Conservation (phyloP, 306 rosid genomes). For the Arachis hypogaea region DNA sequence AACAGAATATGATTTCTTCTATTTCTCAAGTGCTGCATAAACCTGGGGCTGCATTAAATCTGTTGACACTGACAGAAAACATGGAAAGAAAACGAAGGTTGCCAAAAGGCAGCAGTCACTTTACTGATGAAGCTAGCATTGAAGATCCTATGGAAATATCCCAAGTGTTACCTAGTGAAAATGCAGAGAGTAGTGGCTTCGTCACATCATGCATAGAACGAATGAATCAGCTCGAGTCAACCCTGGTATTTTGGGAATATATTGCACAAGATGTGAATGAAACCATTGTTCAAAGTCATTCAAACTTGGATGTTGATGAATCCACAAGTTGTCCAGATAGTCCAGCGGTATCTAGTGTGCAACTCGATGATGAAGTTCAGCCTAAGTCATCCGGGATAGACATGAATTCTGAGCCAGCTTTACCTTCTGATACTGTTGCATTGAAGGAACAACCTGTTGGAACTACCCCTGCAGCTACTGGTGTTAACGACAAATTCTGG, state of each 20-base stretch:
- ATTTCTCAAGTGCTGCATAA: conserved; percentile 58
- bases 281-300: conserved; percentile 33
- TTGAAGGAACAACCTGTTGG: conserved; percentile 45
- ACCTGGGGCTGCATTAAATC: conserved; percentile 51
- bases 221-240: conserved; percentile 62
- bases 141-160: conserved; percentile 55
- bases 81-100: conserved; percentile 64
- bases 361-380: conserved; percentile 48
- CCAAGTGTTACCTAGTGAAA: conserved; percentile 39
- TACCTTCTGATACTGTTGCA: conserved; percentile 43
- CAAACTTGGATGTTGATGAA: conserved; percentile 62
- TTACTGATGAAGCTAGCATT: conserved; percentile 42
- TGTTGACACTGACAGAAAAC: conserved; percentile 52
- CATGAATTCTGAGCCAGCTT: conserved; percentile 64
- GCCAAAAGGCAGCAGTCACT: conserved; percentile 45
- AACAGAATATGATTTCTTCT: conserved; percentile 54
- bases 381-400: conserved; percentile 62
- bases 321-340: conserved; percentile 52
- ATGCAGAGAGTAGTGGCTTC: conserved; percentile 30
- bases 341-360: conserved; percentile 52
- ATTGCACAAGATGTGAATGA: conserved; percentile 44
- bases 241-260: conserved; percentile 67
- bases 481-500: conserved; percentile 79
- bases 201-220: conserved; percentile 44
- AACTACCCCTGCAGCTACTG: conserved; percentile 42